Base-by-base conservation (phyloP, 2,329 filamentous ascomycete species). In the Diaporthe humulicola region DNA sequence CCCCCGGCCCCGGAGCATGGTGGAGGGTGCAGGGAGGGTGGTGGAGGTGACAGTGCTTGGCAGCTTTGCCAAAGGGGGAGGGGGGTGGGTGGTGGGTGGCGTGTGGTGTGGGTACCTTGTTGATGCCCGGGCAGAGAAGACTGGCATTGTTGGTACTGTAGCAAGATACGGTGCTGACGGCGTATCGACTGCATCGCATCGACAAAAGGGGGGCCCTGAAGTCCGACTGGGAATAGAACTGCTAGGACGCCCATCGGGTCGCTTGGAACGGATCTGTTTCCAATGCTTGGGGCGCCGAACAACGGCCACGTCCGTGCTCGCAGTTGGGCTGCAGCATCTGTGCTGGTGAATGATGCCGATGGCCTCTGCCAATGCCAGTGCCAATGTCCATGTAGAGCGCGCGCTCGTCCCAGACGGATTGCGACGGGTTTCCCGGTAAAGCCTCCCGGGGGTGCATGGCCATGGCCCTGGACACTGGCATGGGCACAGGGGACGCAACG, bases 101-200 rank as follows among this genome's bases (percentile, higher is more conserved):
- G 58, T 17, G 30, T 67, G 64, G 64, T 25, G 64, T 67, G 64
- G 45, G 64, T 38, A 69, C 64, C 14, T 28, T 52, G n/a, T 69
- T 69, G 64, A 69, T 69, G 64, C 64, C 64, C 64, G 64, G 64
- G 64, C 64, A 69, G 64, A 69, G 64, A 69, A 69, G 48, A 54
- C 64, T 33, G 33, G 33, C 33, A n/a, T 54, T 69, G 15, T 22
- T 54, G 64, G 48, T 54, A 69, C 45, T 40, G 48, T 54, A 28
- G 64, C 64, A 36, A 69, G 64, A 25, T 28, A 69, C 48, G 33
- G 60, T 33, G 25, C 40, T 66, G 60, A 48, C 40, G 40, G n/a
- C 19, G 48, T 69, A 30, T 40, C 30, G 64, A 69, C n/a, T 40
- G 64, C 48, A 54, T 54, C 64, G 64, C 45, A 38, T 54, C 48